A percentile compares a stretch with the other conserved stretches of the same genome.
Evolutionary conservation across 129 eudicot genomes (phyloP).

Genomic region (Scalesia atractyloides): DNA sequence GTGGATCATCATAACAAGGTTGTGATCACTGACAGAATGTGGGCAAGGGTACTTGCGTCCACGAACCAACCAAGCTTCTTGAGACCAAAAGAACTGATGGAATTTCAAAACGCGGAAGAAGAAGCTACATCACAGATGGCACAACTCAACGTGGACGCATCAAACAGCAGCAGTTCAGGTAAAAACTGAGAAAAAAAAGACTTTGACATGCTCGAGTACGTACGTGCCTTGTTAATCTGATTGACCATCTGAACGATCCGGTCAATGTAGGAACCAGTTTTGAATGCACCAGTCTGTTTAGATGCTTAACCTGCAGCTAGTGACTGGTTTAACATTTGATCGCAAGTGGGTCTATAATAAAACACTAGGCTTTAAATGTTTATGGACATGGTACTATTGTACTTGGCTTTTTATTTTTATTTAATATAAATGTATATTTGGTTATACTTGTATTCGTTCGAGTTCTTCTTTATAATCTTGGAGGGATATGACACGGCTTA

Average conservation of each 20-base stretch:
- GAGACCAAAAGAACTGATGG: conserved; percentile 33
- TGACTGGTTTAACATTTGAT: conserved; percentile 33
- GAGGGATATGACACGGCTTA: neutral
- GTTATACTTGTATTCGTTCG: neutral
- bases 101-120: conserved; percentile 41
- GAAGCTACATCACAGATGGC: conserved; percentile 9
- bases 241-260: conserved; percentile 36
- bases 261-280: conserved; percentile 42
- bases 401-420: neutral
- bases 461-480: neutral
- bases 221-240: conserved; percentile 42
- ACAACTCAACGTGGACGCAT: conserved; percentile 26
- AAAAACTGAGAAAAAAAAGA: conserved; percentile 32
- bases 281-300: conserved; percentile 34
- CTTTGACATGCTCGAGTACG: conserved; percentile 37
- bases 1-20: conserved; percentile 53
- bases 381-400: conserved; percentile 9
- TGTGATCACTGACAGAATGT: conserved; percentile 68
- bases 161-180: conserved; percentile 33
- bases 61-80: conserved; percentile 70
- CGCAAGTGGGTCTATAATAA: conserved; percentile 25
- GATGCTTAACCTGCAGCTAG: conserved; percentile 44
- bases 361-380: conserved; percentile 24
- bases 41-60: conserved; percentile 72
- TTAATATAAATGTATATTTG: neutral